Conservation (phyloP, 345 rosid genomes). For the Aegle marmelos region DNA sequence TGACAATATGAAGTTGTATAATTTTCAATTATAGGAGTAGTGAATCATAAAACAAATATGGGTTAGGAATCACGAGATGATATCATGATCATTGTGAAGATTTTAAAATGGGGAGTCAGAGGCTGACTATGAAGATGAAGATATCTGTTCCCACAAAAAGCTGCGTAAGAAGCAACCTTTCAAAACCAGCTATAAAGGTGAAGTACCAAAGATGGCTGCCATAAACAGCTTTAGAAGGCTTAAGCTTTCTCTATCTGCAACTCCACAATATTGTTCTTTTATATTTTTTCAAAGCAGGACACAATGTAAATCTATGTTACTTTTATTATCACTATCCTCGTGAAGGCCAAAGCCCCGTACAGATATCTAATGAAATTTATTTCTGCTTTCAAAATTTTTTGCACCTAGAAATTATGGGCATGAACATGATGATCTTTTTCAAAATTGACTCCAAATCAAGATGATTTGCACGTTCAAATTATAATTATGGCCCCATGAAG, state of each 20-base stretch:
- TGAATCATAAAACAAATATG: not conserved
- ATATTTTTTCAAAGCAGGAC: too few relatives aligned
- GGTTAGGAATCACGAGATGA: not conserved
- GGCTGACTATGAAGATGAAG: not conserved
- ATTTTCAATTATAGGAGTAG: not conserved
- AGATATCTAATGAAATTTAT: not conserved
- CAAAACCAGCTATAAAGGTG: not conserved
- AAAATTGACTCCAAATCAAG: slow-evolving; percentile 26
- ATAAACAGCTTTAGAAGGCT: slow-evolving; percentile 18
- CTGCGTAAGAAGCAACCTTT: not conserved
- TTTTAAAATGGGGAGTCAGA: not conserved
- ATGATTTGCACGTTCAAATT: slow-evolving; percentile 18
- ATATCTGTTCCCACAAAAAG: not conserved
- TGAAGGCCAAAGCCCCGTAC: not conserved
- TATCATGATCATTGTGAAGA: not conserved
- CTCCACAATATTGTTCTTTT: not conserved
- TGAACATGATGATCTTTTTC: not conserved
- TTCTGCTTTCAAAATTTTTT: not conserved
- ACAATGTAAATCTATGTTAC: not conserved
- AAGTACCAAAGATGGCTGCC: slow-evolving; percentile 26
- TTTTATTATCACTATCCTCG: not conserved
- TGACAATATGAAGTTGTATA: too few relatives aligned
- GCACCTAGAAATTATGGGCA: not conserved
- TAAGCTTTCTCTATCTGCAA: slow-evolving; percentile 12
- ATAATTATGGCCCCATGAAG: slow-evolving; percentile 16